phyloP scores from a whole-genome alignment of 2,329 filamentous ascomycete species.

The Pseudocercospora vitis region DNA sequence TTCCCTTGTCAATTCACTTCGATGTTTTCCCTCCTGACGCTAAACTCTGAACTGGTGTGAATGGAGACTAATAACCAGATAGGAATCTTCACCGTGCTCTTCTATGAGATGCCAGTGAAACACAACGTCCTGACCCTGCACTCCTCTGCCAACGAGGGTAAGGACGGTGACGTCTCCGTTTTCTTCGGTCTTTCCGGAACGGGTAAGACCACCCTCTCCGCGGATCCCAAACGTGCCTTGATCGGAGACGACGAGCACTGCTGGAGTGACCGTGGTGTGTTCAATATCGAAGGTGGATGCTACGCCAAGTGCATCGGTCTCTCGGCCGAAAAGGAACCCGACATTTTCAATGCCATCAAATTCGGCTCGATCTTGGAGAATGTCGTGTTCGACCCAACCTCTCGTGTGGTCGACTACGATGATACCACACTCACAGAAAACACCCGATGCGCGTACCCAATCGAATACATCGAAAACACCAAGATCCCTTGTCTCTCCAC shows the following conservation, averaged over 20 bases:
- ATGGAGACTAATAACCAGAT: slow-evolving; percentile 15
- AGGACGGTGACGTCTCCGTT: slow-evolving; percentile 91
- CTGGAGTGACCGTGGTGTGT: slow-evolving; percentile 94
- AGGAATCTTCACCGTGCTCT: slow-evolving; percentile 96
- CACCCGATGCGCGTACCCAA: slow-evolving; percentile 96
- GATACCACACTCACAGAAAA: slow-evolving; percentile 95
- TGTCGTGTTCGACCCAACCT: slow-evolving; percentile 91
- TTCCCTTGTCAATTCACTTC: no score
- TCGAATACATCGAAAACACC: slow-evolving; percentile 98
- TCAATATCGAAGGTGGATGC: slow-evolving; percentile 99
- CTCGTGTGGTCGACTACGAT: slow-evolving; percentile 91
- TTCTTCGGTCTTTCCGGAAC: slow-evolving; percentile 99
- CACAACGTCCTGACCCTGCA: slow-evolving; percentile 98
- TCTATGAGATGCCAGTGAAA: slow-evolving; percentile 99
- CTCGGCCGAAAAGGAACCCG: slow-evolving; percentile 97
- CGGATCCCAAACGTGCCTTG: slow-evolving; percentile 90
- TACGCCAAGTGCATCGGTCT: slow-evolving; percentile 99
- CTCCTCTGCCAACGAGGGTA: slow-evolving; percentile 96
- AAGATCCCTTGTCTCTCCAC: slow-evolving; percentile 93
- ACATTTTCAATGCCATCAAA: slow-evolving; percentile 93
- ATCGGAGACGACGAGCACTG: slow-evolving; percentile 99
- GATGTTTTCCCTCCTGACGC: no score
- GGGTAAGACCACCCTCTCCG: slow-evolving; percentile 97
- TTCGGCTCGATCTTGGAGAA: slow-evolving; percentile 98
- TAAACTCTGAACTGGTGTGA: no score